Base-by-base conservation (phyloP, 768 basidiomycete species). In the Tulasnella sp. region DNA sequence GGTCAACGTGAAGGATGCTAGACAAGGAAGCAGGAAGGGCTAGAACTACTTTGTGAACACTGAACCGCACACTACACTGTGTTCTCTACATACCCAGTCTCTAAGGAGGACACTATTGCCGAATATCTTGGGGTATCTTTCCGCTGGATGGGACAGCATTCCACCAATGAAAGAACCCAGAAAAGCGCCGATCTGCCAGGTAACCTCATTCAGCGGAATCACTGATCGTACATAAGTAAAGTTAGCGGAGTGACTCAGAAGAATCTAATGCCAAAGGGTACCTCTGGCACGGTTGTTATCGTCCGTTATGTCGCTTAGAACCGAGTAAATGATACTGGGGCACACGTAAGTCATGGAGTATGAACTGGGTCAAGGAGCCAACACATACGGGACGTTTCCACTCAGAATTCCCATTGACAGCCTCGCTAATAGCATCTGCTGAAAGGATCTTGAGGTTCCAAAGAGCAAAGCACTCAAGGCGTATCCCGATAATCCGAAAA, bases 261-360 rank as follows among this genome's bases (percentile, higher is more conserved):
- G 73, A n/a, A 34, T 42, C 5, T 14, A 58, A 0, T 19, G 34
- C 46, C 19, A 3, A 14, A 27, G 52, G 3, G 5, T 21, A 81
- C 81, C 89, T 46, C 85, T 82, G 0, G 88, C 88, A 83, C 91
- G 90, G 80, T 93, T 92, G 12, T 88, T 89, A 18, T 88, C 83
- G 82, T 93, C 91, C 18, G 91, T 91, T 31, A 93, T 86, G 84
- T 93, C 92, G 18, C 90, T 89, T 0, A 93, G 86, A 8, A 91
- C 86, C 1, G 90, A 89, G 74, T 92, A 90, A 16, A 85, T 75
- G 24, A 52, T 86, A 24, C 84, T 88, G 27, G 6, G 1, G 5
- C 39, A 38, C 27, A 31, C 34, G 42, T n/a, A 18, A 31, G 31
- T 31, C 3, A 3, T n/a, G 31, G 8, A 58, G 18, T 19, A 38